Percentiles rank a stretch among this genome's conserved stretches.
phyloP scores from a whole-genome alignment of 306 rosid species.

The Castanea crenata region DNA sequence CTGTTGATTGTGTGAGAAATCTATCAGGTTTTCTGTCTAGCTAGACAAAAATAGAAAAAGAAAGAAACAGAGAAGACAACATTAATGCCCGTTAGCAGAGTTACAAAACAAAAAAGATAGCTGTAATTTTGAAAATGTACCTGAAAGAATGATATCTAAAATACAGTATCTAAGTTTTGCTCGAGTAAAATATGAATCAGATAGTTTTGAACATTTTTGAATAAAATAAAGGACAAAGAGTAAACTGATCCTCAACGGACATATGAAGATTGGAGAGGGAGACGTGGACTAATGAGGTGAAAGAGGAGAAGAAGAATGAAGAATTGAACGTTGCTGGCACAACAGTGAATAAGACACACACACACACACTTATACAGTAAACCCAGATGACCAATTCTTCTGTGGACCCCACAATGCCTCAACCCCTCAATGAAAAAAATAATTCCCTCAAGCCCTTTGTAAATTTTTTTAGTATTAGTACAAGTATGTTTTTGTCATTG shows the following conservation, averaged over 20 bases:
- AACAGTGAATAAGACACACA: conserved; percentile 24
- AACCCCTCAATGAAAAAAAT: not conserved
- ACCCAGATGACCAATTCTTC: conserved; percentile 22
- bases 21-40: no score
- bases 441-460: not conserved
- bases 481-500: not conserved
- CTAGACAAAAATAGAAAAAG: no score
- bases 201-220: conserved; percentile 16
- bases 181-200: no score
- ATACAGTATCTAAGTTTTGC: no score
- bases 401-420: not conserved
- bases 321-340: conserved; percentile 22
- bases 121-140: no score
- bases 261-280: conserved; percentile 14
- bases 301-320: not conserved
- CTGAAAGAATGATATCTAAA: no score
- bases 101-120: no score
- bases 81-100: no score
- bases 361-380: no score
- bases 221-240: conserved; percentile 32
- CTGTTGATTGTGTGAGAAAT: no score
- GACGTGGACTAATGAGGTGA: conserved; percentile 33
- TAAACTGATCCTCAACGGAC: conserved; percentile 31
- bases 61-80: no score
- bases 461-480: not conserved